Evolutionary conservation across 441 rosid species (phyloP).

Genomic region (Eutrema salsugineum): DNA sequence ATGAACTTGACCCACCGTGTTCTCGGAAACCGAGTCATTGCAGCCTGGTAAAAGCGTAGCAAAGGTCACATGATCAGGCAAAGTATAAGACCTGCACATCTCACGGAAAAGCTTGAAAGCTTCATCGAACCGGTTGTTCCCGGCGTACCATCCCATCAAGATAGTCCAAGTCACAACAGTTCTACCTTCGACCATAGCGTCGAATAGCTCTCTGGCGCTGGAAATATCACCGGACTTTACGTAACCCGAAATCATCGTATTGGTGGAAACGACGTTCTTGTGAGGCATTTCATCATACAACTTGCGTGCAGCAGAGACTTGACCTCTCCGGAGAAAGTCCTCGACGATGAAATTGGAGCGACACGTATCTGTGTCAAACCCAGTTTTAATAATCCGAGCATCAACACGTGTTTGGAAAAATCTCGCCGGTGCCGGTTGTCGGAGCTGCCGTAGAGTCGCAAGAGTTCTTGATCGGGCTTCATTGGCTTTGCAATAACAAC

Average conservation of each 20-base stretch:
- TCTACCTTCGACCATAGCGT: conserved; percentile 43
- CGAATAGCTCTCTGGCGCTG: conserved; percentile 51
- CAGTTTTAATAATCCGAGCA: conserved; percentile 71
- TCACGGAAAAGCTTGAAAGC: conserved; percentile 55
- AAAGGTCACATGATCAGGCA: conserved; percentile 71
- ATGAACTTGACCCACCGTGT: conserved; percentile 56
- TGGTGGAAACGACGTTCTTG: conserved; percentile 57
- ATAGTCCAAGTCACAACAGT: conserved; percentile 82
- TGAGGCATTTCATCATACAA: conserved; percentile 76
- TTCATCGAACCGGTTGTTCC: conserved; percentile 39
- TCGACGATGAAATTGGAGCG: conserved; percentile 54
- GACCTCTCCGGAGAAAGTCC: conserved; percentile 33
- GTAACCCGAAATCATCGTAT: conserved; percentile 65
- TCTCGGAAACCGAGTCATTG: conserved; percentile 22
- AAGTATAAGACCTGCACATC: conserved; percentile 45
- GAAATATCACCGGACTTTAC: conserved; percentile 49
- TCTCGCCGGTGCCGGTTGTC: no score
- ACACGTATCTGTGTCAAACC: conserved; percentile 58
- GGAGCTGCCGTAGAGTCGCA: conserved; percentile 17
- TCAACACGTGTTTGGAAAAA: conserved; percentile 32
- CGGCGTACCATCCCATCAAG: conserved; percentile 66
- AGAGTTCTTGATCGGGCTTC: conserved; percentile 2
- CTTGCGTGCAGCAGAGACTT: conserved; percentile 52
- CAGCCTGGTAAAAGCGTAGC: conserved; percentile 69
- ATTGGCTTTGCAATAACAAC: background rate